Percentiles rank a stretch among this genome's conserved stretches.
phyloP scores from a whole-genome alignment of 2,329 filamentous ascomycete genomes.

The Phyllosticta paracitricarpa region DNA sequence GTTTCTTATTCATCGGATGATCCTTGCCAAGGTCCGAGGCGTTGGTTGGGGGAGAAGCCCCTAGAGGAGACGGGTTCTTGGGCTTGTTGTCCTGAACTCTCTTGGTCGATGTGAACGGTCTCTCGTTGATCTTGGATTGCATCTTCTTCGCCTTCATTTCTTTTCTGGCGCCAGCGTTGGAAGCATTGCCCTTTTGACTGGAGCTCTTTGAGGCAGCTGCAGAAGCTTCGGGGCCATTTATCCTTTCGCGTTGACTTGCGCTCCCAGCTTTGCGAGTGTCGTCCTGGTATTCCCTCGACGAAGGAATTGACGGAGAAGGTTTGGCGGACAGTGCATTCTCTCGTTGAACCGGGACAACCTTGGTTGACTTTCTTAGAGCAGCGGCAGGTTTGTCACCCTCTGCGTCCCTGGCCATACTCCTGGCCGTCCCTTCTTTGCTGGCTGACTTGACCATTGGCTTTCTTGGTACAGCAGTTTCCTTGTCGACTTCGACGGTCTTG shows the following conservation, averaged over 20 bases:
- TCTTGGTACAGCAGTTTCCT: not conserved
- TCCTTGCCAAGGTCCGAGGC: slow-evolving; percentile 46
- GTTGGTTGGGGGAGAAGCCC: slow-evolving; percentile 52
- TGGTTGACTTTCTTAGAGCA: not conserved
- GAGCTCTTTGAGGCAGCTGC: not conserved
- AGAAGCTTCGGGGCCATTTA: slow-evolving; percentile 19
- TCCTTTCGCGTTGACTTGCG: not conserved
- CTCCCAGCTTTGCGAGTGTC: not conserved
- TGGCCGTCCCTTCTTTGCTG: slow-evolving; percentile 33
- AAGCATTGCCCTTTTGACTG: not conserved
- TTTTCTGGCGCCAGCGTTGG: slow-evolving; percentile 35
- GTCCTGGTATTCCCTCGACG: not conserved
- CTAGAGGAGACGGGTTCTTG: slow-evolving; percentile 52
- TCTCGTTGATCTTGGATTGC: slow-evolving; percentile 5
- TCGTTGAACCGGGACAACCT: not conserved
- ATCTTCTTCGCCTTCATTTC: slow-evolving; percentile 33
- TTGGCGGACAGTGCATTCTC: not conserved
- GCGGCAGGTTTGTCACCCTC: not conserved
- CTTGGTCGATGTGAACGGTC: slow-evolving; percentile 7
- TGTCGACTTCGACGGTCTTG: not conserved
- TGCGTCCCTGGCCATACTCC: not conserved
- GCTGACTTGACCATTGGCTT: slow-evolving; percentile 29
- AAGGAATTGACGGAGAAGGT: not conserved
- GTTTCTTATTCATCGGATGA: slow-evolving; percentile 29
- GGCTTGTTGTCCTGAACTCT: slow-evolving; percentile 38